Percentiles rank a stretch among this genome's conserved stretches.
These are phyloP conservation scores for Candida suzukii DNA, from an alignment of 805 yeast species.

Conservation along the genomic window DNA sequence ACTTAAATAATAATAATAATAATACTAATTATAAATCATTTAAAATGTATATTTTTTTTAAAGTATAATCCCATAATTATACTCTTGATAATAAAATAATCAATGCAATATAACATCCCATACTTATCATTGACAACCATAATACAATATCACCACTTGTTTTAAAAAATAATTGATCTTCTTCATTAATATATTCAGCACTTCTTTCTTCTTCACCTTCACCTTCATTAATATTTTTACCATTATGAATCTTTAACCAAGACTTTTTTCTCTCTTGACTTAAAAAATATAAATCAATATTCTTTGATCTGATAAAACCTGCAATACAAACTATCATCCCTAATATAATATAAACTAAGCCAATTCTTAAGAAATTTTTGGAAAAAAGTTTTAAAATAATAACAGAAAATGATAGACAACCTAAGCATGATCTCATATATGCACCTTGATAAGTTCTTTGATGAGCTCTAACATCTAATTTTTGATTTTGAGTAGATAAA, in stretches of 20 bases:
- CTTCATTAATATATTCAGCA: constrained; percentile 29
- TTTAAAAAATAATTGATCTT: constrained; percentile 35
- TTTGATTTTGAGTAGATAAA: constrained; percentile 31
- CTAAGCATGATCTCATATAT: constrained; percentile 65
- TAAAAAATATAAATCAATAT: constrained; percentile 25
- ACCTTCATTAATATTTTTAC: too few relatives aligned
- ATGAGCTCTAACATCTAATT: constrained; percentile 56
- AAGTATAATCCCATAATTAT: too few relatives aligned
- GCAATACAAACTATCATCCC: constrained; percentile 40
- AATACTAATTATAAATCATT: neutral
- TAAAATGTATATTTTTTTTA: neutral
- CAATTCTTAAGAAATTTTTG: constrained; percentile 57
- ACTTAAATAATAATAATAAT: too few relatives aligned
- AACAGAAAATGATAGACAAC: constrained; percentile 57
- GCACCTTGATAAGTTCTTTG: constrained; percentile 86
- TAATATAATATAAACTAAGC: constrained; percentile 56
- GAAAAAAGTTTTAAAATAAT: constrained; percentile 60
- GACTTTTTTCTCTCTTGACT: constrained; percentile 6
- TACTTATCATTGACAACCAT: constrained; percentile 42
- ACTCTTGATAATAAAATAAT: constrained; percentile 42
- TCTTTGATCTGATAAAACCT: constrained; percentile 25
- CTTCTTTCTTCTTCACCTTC: too few relatives aligned
- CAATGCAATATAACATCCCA: constrained; percentile 42
- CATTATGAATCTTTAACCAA: constrained; percentile 9
- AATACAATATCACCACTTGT: constrained; percentile 60